Evolutionary conservation across 1,139 yeast species (phyloP), one percentile per base, ranked within the genome.

Genomic region (Taphrina wiesneri): DNA sequence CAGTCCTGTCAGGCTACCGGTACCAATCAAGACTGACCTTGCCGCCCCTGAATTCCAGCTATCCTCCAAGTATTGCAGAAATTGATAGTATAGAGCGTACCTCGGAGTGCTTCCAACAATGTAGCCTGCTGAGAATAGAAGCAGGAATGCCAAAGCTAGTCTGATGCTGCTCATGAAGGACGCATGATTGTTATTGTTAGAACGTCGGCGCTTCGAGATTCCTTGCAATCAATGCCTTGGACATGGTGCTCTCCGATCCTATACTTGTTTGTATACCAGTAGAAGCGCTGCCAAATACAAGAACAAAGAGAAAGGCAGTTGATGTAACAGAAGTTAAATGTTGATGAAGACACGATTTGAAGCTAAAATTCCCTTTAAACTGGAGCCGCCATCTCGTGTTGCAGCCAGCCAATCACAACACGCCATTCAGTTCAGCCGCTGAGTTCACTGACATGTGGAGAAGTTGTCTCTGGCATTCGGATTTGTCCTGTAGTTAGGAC

Each of bases 71-170:
- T 17, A 21, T 4, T 39, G 23, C 7, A 36, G 28, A 15, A 15
- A 5, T 13, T 25, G 19, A 39, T 23, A 19, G 36, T 54, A 54
- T 11, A 54, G 28, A 9, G 49, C 59, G 49, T 25, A 15, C 1
- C 59, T 54, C 11, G 59, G 36, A 17, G 59, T 39, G 34, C 59
- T 54, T 7, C 59, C 59, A 17, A 41, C 59, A n/a, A 54, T 54
- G 34, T 39, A 54, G 23, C 59, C 59, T 23, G 59, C 59, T 21
- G 23, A 36, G 23, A 54, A 54, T 9, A 54, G 59, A 23, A 54
- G 59, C 36, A 54, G 36, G 26, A 54, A 54, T 15, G 59, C 59
- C 21, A 39, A 23, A 39, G 59, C 59, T 6, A 54, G 49, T 3
- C 59, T 25, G 28, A 54, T 25, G 26, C 59, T 54, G 59, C 59